phyloP scores from a whole-genome alignment of 2,329 filamentous ascomycete genomes.

The Colletotrichum aenigma region DNA sequence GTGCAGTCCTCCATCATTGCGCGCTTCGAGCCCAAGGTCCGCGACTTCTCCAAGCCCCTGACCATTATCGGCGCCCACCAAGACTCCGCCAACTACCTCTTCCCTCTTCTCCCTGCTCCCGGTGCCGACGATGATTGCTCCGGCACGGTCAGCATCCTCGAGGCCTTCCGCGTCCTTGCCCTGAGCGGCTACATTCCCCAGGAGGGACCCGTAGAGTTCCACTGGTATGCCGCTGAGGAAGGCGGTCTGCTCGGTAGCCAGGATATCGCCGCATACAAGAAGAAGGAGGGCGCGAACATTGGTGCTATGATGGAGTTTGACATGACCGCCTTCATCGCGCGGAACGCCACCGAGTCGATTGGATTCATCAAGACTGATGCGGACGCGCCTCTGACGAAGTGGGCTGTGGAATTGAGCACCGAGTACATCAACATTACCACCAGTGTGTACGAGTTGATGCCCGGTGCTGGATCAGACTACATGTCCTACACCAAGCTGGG shows the following conservation, averaged over 20 bases:
- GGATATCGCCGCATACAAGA: constrained; percentile 71
- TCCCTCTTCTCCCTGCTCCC: constrained; percentile 71
- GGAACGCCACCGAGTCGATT: constrained; percentile 42
- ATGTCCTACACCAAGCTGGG: constrained; percentile 43
- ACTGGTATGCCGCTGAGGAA: constrained; percentile 83
- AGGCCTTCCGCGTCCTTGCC: constrained; percentile 70
- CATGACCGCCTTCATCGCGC: constrained; percentile 42
- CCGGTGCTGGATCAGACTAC: constrained; percentile 42
- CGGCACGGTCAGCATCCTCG: constrained; percentile 75
- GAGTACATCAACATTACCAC: constrained; percentile 41
- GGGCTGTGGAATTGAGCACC: constrained; percentile 35
- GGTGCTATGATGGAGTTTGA: constrained; percentile 75
- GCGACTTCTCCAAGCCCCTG: constrained; percentile 33
- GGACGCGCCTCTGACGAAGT: constrained; percentile 38
- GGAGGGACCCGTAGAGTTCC: constrained; percentile 67
- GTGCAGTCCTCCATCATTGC: constrained; percentile 75
- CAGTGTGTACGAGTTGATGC: constrained; percentile 33
- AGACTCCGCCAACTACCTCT: constrained; percentile 75
- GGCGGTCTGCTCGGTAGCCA: constrained; percentile 67
- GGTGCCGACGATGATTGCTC: constrained; percentile 78
- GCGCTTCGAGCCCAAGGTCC: constrained; percentile 55
- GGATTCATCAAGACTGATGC: constrained; percentile 41
- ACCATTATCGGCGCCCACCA: constrained; percentile 73
- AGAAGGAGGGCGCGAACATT: constrained; percentile 63
- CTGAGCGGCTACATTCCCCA: constrained; percentile 39